Evolutionary conservation across 2,329 filamentous ascomycete species (phyloP), one percentile per base, ranked within the genome.

Genomic region (Claviceps humidiphila): DNA sequence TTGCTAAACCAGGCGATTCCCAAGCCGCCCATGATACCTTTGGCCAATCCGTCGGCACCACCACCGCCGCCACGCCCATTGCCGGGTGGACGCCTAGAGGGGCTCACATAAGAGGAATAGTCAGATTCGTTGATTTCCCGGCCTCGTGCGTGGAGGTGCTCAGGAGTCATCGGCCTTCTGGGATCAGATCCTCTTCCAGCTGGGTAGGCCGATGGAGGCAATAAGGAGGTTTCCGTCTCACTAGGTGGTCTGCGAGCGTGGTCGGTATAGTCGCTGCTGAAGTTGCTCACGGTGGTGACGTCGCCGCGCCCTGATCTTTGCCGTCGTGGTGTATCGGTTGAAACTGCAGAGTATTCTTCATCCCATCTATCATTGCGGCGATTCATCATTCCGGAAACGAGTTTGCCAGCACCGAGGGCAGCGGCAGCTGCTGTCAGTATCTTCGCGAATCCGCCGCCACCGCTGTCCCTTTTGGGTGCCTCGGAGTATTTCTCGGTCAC

Each of bases 1-100:
- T 78, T 83, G 6, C 79, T 78, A 47, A 89, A 69, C 71, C 84
- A 86, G 8, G 84, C 85, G 38, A 85, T 71, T 2, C 84, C 84
- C 26, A 87, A 66, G 2, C 82, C 73, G 8, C 78, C 81, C 49
- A 83, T 61, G 14, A 81, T 59, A 1, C 78, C 78, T 57, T 84
- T 80, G 22, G 74, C 75, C n/a, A 74, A 66, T 1, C 74, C 73
- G 56, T 77, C 75, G 14, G 66, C 60, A 56, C 77, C 74, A 13
- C 66, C 60, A 1, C 42, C 16, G 55, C 77, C 74, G 14, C 66
- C 60, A 1, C 57, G 68, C 6, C 56, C 67, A 20, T 73, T 71
- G 7, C 72, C 71, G 13, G 69, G 61, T 26, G 73, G 72, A 45
- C 77, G 76, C 51, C 75, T 73, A 45, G 83, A 88, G 13, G 80